Evolutionary conservation across 768 basidiomycete genomes (phyloP).

Genomic region (Psilocybe cyanescens): DNA sequence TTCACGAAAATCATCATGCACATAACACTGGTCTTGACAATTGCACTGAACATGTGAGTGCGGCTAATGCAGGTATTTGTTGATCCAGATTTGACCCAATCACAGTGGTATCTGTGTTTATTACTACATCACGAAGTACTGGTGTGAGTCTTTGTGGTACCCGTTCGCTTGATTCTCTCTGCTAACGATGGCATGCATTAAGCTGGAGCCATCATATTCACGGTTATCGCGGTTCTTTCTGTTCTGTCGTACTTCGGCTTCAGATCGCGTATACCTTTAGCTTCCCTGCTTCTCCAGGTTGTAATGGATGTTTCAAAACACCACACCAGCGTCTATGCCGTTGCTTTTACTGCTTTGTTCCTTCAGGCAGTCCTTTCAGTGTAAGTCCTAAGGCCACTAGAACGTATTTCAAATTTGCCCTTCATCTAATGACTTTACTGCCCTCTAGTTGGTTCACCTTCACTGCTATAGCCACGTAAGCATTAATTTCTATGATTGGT

Average conservation of each 20-base stretch:
- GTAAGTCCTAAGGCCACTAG: slow-evolving; percentile 38
- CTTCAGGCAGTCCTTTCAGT: slow-evolving; percentile 73
- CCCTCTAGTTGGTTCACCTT: slow-evolving; percentile 73
- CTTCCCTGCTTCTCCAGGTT: slow-evolving; percentile 77
- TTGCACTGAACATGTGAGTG: slow-evolving; percentile 65
- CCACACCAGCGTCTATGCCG: slow-evolving; percentile 79
- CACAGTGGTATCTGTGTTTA: slow-evolving; percentile 72
- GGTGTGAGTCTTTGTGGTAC: slow-evolving; percentile 47
- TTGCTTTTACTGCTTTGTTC: slow-evolving; percentile 72
- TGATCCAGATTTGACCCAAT: background rate
- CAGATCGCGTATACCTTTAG: slow-evolving; percentile 75
- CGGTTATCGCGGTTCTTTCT: slow-evolving; percentile 76
- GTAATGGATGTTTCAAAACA: slow-evolving; percentile 87
- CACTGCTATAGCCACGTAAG: slow-evolving; percentile 72
- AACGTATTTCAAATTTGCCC: background rate
- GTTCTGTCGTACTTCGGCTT: slow-evolving; percentile 77
- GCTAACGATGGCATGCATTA: background rate
- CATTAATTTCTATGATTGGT: background rate
- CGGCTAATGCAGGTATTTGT: slow-evolving; percentile 1
- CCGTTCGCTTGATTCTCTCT: background rate
- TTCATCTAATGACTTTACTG: slow-evolving; percentile 9
- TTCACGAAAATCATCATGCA: slow-evolving; percentile 83
- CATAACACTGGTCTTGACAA: slow-evolving; percentile 67
- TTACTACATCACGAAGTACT: slow-evolving; percentile 74
- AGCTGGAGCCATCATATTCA: slow-evolving; percentile 87